Evolutionary conservation across 176 grass and related monocot species (phyloP).

Genomic region (Chloris gayana): DNA sequence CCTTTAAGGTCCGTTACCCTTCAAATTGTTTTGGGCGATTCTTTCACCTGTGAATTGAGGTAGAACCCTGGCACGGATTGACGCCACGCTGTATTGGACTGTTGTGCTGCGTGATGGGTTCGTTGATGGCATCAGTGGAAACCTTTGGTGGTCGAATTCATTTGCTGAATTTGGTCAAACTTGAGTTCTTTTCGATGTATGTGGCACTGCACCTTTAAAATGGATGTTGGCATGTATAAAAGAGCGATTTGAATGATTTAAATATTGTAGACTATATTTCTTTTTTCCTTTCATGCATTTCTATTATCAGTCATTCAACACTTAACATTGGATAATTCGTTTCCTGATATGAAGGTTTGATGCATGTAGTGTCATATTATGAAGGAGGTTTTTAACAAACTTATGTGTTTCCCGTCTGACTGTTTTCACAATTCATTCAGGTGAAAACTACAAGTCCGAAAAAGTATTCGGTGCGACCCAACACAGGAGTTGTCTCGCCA

Average conservation of each 20-base stretch:
- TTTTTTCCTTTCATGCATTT: background rate
- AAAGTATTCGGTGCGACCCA: conserved; percentile 79
- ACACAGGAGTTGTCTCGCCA: conserved; percentile 65
- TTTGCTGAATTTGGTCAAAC: conserved; percentile 27
- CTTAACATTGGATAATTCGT: background rate
- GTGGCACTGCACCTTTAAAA: background rate
- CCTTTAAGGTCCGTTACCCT: conserved; percentile 67
- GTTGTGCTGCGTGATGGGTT: background rate
- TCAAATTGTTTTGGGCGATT: conserved; percentile 18
- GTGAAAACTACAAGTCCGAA: conserved; percentile 88
- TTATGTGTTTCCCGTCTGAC: background rate
- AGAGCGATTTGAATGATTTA: background rate
- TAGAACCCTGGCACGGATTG: conserved; percentile 30
- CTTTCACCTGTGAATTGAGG: background rate
- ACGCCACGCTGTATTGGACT: background rate
- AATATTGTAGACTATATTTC: background rate
- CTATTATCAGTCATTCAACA: conserved; percentile 1
- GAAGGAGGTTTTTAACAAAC: background rate
- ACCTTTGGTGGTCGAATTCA: background rate
- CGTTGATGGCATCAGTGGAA: background rate
- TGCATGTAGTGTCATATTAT: background rate
- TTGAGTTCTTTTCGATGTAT: background rate
- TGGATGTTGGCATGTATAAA: background rate
- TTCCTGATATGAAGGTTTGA: background rate
- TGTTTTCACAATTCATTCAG: conserved; percentile 42